A percentile compares a stretch with the other conserved stretches of the same genome.
Evolutionary conservation across 1,139 yeast genomes (phyloP).

Genomic region (Scheffersomyces segobiensis): DNA sequence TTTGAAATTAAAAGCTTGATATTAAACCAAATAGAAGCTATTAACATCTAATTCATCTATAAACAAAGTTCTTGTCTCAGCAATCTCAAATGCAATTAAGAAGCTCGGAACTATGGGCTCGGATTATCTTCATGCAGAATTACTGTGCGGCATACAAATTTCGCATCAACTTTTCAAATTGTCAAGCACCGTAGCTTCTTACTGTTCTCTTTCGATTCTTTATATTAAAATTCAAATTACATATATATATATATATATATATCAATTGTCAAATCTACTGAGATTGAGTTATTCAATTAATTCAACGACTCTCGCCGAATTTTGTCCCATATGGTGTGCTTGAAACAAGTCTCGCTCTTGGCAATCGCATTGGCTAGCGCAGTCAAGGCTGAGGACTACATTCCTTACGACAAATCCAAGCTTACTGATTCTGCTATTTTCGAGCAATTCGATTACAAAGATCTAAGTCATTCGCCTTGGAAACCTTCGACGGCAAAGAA

Average conservation of each 20-base stretch:
- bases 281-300: neutral
- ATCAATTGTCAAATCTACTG: neutral
- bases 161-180: neutral
- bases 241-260: too few species aligned
- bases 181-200: neutral
- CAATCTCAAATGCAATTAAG: neutral
- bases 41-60: too few species aligned
- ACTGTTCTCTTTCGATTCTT: neutral
- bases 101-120: neutral
- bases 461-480: constrained; percentile 57
- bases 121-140: neutral
- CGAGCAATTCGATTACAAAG: constrained; percentile 61
- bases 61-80: neutral
- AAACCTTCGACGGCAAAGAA: constrained; percentile 59
- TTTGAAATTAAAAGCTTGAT: too few species aligned
- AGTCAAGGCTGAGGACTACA: constrained; percentile 4
- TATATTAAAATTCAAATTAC: neutral
- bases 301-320: neutral
- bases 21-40: too few species aligned
- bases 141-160: neutral
- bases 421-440: constrained; percentile 50
- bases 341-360: neutral
- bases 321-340: neutral
- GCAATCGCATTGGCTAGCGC: neutral
- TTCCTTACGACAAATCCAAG: constrained; percentile 28